phyloP scores from a whole-genome alignment of 1,139 yeast genomes.

The Protomyces inouyei region DNA sequence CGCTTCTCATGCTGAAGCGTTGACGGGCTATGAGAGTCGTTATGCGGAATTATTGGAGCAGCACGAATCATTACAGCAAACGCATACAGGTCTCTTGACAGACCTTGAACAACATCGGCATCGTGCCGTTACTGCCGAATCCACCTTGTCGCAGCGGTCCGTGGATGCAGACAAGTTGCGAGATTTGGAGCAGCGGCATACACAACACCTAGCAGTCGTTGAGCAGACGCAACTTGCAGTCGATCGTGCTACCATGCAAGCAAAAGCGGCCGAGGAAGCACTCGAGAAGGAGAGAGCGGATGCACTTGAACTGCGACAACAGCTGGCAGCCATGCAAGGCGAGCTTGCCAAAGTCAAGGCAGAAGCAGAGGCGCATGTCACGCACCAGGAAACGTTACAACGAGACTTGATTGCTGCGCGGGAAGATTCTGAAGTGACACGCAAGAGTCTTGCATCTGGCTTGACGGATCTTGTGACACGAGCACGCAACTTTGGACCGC shows the following conservation, averaged over 20 bases:
- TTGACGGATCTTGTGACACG: background rate
- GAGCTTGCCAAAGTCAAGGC: slow-evolving; percentile 7
- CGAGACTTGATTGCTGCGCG: background rate
- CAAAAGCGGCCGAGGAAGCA: slow-evolving; percentile 1
- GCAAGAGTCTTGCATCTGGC: slow-evolving; percentile 5
- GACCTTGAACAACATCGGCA: slow-evolving; percentile 8
- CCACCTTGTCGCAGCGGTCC: background rate
- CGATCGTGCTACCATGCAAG: slow-evolving; percentile 13
- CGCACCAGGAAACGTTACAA: slow-evolving; percentile 8
- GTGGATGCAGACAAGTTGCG: slow-evolving; percentile 4
- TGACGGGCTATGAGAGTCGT: slow-evolving; percentile 3
- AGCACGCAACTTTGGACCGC: slow-evolving; percentile 7
- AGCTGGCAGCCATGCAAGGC: background rate
- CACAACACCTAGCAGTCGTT: slow-evolving; percentile 11
- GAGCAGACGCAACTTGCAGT: slow-evolving; percentile 2
- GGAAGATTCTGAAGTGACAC: slow-evolving; percentile 6
- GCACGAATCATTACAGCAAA: slow-evolving; percentile 2
- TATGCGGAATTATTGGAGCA: slow-evolving; percentile 3
- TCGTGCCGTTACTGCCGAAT: slow-evolving; percentile 9
- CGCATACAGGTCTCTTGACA: slow-evolving; percentile 4
- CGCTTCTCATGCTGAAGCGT: slow-evolving; percentile 3
- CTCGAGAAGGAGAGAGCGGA: slow-evolving; percentile 2
- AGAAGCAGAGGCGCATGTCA: background rate
- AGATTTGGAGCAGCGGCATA: slow-evolving; percentile 13
- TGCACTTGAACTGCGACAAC: background rate